Evolutionary conservation across 2,329 filamentous ascomycete genomes (phyloP), one percentile per base, ranked within the genome.

Genomic region (Sporothrix schenckii): DNA sequence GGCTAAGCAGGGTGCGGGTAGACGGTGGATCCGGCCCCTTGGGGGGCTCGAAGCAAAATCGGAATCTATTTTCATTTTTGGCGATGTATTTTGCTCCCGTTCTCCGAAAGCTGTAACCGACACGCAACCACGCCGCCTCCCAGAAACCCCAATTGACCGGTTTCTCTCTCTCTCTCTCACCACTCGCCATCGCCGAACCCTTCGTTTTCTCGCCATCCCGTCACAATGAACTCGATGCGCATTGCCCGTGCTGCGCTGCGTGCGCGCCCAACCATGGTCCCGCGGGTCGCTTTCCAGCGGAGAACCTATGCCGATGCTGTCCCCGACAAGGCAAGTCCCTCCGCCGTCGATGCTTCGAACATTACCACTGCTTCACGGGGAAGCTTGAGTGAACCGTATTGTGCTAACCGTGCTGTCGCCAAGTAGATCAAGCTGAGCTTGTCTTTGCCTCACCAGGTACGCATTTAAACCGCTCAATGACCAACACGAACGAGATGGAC

Each of bases 401-500:
- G 9, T 67, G 63, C 69, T 70, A 67, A 70, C 65, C 10, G 6
- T 63, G 19, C 30, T 21, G n/a, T 39, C 21, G 7, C 49, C 6
- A 16, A 49, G 72, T 65, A 90, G 88, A 97, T 99, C 88, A 96
- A 97, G 90, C 90, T 99, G 86, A 97, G 93, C 87, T 87, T 99
- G 86, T 89, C 92, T 81, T 92, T 99, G 78, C 95, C 95, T 85
- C 94, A 98, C 86, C 92, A 97, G 93, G 95, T 98, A 93, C 84
- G 92, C 14, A 67, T 58, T 61, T 65, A 71, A 71, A 71, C 49
- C 69, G 66, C 69, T 65, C 69, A 71, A 44, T 50, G 49, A 65
- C 49, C 39, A 60, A 2, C 41, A 39, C n/a, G 54, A 21, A 21
- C 16, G n/a, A 47, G 16, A 13, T 67, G 72, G 54, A 52, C 39